Evolutionary conservation across 495 filamentous ascomycete genomes (phyloP).

Genomic region (Hypoxylon rickii): DNA sequence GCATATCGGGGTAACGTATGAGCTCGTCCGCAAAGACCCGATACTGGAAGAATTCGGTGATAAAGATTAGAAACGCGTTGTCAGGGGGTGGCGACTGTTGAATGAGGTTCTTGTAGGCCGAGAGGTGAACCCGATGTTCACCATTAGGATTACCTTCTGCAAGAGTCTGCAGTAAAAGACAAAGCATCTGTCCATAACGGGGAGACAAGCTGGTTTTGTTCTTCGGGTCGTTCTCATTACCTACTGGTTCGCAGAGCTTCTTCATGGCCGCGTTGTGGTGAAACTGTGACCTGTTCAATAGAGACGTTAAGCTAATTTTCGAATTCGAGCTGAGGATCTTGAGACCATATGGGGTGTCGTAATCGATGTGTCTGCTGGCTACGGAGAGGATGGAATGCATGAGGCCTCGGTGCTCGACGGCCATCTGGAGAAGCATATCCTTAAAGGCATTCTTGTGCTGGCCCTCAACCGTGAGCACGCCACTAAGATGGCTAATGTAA

Average conservation of each 20-base stretch:
- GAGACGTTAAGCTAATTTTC: slow-evolving; percentile 44
- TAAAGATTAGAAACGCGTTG: slow-evolving; percentile 74
- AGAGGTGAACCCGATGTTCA: slow-evolving; percentile 80
- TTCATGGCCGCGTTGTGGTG: slow-evolving; percentile 66
- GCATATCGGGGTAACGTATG: slow-evolving; percentile 65
- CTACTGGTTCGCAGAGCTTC: slow-evolving; percentile 55
- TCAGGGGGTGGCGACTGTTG: slow-evolving; percentile 61
- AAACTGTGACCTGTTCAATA: slow-evolving; percentile 55
- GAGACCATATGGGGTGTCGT: slow-evolving; percentile 52
- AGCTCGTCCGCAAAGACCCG: slow-evolving; percentile 83
- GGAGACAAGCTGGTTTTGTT: slow-evolving; percentile 63
- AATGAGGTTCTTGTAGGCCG: slow-evolving; percentile 75
- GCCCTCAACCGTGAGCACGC: slow-evolving; percentile 80
- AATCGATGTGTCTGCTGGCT: slow-evolving; percentile 79
- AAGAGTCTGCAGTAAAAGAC: slow-evolving; percentile 79
- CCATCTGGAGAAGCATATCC: slow-evolving; percentile 84
- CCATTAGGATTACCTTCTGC: slow-evolving; percentile 77
- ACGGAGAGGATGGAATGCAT: slow-evolving; percentile 94
- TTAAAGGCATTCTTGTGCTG: slow-evolving; percentile 89
- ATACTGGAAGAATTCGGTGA: slow-evolving; percentile 92
- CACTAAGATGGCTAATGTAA: slow-evolving; percentile 79
- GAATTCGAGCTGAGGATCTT: slow-evolving; percentile 52
- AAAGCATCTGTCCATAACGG: slow-evolving; percentile 73
- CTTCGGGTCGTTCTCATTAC: slow-evolving; percentile 46
- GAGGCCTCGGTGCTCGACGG: slow-evolving; percentile 77